These are phyloP conservation scores for Mucor plumbeus DNA, from an alignment of 371 early-diverging fungal species.

Conservation along the genomic window DNA sequence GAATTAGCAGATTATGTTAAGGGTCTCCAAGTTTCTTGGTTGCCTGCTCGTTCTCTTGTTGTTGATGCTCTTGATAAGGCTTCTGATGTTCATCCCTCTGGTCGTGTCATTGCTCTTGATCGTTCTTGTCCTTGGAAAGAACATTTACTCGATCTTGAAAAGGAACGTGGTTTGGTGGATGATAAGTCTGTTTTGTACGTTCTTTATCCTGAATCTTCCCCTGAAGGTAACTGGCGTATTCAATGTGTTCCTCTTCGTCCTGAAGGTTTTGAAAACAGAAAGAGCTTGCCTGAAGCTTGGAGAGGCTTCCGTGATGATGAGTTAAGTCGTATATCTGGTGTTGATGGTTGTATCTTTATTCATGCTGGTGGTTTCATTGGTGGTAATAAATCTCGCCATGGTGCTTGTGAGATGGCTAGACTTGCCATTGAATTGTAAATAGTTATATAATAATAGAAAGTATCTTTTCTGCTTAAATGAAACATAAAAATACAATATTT, in stretches of 20 bases:
- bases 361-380: conserved; percentile 84
- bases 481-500: background rate
- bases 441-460: conserved; percentile 5
- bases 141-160: conserved; percentile 78
- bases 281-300: conserved; percentile 95
- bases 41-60: conserved; percentile 90
- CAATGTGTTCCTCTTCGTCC: conserved; percentile 81
- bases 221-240: conserved; percentile 71
- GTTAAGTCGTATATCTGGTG: conserved; percentile 74
- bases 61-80: conserved; percentile 66
- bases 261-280: conserved; percentile 86
- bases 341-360: conserved; percentile 91
- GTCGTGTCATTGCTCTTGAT: conserved; percentile 83
- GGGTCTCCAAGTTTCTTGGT: conserved; percentile 79
- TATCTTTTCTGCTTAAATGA: background rate
- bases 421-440: conserved; percentile 52
- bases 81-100: conserved; percentile 71
- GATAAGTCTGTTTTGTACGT: conserved; percentile 73
- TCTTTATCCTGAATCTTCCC: conserved; percentile 74
- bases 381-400: conserved; percentile 55
- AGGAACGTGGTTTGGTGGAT: conserved; percentile 53
- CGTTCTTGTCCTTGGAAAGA: conserved; percentile 93
- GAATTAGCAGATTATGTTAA: conserved; percentile 74
- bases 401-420: conserved; percentile 55
- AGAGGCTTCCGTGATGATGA: conserved; percentile 93